These are phyloP conservation scores for Tilletiopsis washingtonensis DNA, from an alignment of 1,284 basidiomycete genomes.

Conservation along the genomic window DNA sequence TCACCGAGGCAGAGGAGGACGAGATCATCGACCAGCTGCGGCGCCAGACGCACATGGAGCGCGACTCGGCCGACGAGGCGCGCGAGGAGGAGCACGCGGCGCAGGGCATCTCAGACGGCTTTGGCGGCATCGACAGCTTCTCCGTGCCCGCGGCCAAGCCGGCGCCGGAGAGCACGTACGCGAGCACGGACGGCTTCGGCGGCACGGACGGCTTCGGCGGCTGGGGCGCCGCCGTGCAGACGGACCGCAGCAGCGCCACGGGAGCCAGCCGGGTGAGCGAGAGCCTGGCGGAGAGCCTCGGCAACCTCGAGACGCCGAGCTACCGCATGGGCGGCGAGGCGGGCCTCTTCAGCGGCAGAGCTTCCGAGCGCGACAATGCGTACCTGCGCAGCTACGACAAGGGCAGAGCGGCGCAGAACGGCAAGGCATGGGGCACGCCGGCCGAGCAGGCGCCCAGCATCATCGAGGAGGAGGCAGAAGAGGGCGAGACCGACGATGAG, in stretches of 20 bases:
- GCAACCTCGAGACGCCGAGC: constrained; percentile 5
- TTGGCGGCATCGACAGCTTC: constrained; percentile 3
- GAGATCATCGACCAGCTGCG: constrained; percentile 39
- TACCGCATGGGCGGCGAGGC: constrained; percentile 5
- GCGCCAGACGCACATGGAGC: constrained; percentile 7
- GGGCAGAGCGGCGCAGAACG: neutral
- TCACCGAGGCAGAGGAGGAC: constrained; percentile 41
- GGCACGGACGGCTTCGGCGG: constrained; percentile 35
- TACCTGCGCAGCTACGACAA: constrained; percentile 22
- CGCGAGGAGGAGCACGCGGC: constrained; percentile 1
- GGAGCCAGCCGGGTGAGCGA: constrained; percentile 8
- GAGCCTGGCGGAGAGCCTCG: constrained; percentile 17
- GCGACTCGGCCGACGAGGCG: constrained; percentile 18
- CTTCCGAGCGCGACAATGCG: constrained; percentile 25
- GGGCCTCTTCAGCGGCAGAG: constrained; percentile 22
- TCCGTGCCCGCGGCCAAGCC: neutral
- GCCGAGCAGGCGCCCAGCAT: neutral
- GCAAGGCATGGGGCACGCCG: neutral
- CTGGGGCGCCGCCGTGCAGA: constrained; percentile 11
- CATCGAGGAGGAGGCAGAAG: constrained; percentile 8
- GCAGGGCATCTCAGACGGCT: constrained; percentile 8
- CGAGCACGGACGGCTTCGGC: neutral
- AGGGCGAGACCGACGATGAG: neutral
- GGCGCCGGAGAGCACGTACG: neutral
- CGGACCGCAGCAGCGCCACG: neutral